A percentile compares a stretch with the other conserved stretches of the same genome.
Evolutionary conservation across 1,139 yeast genomes (phyloP).

Genomic region (Candida buenavistaensis): DNA sequence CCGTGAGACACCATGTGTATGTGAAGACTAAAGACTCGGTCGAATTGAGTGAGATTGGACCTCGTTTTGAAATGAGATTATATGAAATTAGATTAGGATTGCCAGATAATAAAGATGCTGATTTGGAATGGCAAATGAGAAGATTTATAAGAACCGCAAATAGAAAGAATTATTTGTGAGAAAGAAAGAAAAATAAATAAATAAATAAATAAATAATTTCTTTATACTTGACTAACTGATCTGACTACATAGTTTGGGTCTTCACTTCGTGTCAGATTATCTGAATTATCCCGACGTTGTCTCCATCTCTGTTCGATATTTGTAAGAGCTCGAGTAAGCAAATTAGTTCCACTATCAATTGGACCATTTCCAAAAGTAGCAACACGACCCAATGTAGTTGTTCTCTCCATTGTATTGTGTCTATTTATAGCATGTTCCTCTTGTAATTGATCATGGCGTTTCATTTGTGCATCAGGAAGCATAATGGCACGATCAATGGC

Average conservation of each 20-base stretch:
- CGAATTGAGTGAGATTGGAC: constrained; percentile 95
- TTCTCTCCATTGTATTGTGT: constrained; percentile 30
- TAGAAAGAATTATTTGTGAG: constrained; percentile 77
- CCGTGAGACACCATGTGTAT: constrained; percentile 93
- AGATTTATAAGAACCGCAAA: constrained; percentile 93
- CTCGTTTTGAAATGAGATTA: constrained; percentile 95
- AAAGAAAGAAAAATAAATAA: constrained; percentile 3
- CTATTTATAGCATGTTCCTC: constrained; percentile 53
- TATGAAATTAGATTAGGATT: constrained; percentile 89
- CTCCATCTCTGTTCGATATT: constrained; percentile 13
- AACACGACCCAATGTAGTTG: constrained; percentile 17
- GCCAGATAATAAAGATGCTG: constrained; percentile 95
- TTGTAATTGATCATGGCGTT: constrained; percentile 65
- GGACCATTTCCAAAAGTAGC: constrained; percentile 15
- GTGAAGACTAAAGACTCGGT: constrained; percentile 86
- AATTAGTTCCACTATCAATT: constrained; percentile 15
- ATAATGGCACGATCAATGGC: constrained; percentile 92
- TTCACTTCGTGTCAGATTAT: constrained; percentile 2
- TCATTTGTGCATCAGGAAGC: constrained; percentile 72
- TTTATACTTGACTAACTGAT: constrained; percentile 11
- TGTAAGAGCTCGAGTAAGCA: constrained; percentile 16
- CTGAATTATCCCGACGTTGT: constrained; percentile 5
- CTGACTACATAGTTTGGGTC: constrained; percentile 13
- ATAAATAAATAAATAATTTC: not conserved
- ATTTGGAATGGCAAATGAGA: constrained; percentile 92